Conservation (phyloP, 2,329 filamentous ascomycete species). For the Fonsecaea monophora region DNA sequence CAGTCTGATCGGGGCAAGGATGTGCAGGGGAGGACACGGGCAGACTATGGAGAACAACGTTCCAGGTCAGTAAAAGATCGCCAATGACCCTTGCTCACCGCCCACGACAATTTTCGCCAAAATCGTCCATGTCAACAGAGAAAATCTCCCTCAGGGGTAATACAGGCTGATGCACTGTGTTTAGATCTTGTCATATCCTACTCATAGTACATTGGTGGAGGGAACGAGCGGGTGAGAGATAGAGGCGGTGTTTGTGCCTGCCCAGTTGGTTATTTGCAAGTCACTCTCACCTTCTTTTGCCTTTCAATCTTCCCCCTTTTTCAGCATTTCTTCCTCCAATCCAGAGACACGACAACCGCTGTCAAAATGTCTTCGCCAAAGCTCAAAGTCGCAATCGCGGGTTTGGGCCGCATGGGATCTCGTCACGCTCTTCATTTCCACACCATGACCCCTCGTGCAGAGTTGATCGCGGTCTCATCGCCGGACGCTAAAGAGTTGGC, state of each 20-base stretch:
- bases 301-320: not conserved
- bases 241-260: not conserved
- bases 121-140: not conserved
- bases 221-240: no score
- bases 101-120: slow-evolving; percentile 1
- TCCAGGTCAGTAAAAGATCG: not conserved
- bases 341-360: not conserved
- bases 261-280: not conserved
- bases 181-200: not conserved
- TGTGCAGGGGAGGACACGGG: not conserved
- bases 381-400: slow-evolving; percentile 56
- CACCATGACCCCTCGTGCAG: slow-evolving; percentile 55
- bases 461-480: slow-evolving; percentile 58
- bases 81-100: slow-evolving; percentile 1
- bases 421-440: slow-evolving; percentile 59
- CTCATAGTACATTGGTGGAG: not conserved
- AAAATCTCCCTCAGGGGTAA: not conserved
- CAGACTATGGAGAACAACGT: not conserved
- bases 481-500: slow-evolving; percentile 55
- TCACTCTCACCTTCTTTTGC: not conserved
- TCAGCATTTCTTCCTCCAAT: not conserved
- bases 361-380: slow-evolving; percentile 39
- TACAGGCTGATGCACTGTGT: not conserved
- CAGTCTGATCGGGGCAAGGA: not conserved
- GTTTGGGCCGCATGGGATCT: slow-evolving; percentile 58